Evolutionary conservation across 2,329 filamentous ascomycete genomes (phyloP).

Genomic region (Fusarium phyllophilum): DNA sequence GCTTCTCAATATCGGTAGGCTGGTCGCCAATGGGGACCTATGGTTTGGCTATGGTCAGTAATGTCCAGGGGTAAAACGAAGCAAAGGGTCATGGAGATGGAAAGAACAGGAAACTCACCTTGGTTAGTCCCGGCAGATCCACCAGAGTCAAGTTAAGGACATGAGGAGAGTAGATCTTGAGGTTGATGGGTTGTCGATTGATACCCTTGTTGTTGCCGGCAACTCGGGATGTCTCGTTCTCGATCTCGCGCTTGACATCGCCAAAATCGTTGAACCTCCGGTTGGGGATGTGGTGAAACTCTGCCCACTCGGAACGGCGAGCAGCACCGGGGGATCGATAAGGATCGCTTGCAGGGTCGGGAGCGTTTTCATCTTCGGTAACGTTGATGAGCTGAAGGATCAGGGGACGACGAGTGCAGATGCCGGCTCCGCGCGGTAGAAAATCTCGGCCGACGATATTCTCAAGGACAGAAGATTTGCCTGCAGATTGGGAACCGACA

Average conservation of each 20-base stretch:
- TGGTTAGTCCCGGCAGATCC: slow-evolving; percentile 94
- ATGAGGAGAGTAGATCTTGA: slow-evolving; percentile 97
- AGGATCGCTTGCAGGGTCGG: slow-evolving; percentile 73
- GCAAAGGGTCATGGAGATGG: slow-evolving; percentile 17
- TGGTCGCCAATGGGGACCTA: slow-evolving; percentile 97
- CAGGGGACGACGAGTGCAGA: slow-evolving; percentile 91
- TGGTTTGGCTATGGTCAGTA: slow-evolving; percentile 28
- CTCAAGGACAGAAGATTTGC: slow-evolving; percentile 97
- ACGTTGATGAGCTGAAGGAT: slow-evolving; percentile 99
- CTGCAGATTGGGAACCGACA: slow-evolving; percentile 96
- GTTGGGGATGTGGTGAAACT: slow-evolving; percentile 95
- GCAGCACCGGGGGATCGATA: slow-evolving; percentile 81
- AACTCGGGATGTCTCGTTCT: slow-evolving; percentile 94
- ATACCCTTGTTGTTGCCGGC: slow-evolving; percentile 97
- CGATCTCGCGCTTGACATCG: slow-evolving; percentile 95
- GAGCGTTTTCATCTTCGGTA: slow-evolving; percentile 75
- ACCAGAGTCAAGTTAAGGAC: slow-evolving; percentile 96
- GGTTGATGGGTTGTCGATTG: slow-evolving; percentile 95
- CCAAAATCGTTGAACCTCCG: slow-evolving; percentile 90
- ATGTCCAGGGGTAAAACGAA: slow-evolving; percentile 23
- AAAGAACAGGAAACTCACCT: slow-evolving; percentile 63
- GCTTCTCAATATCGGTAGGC: slow-evolving; percentile 97
- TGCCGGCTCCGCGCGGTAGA: slow-evolving; percentile 93
- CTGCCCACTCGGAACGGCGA: slow-evolving; percentile 80
- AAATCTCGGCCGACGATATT: slow-evolving; percentile 99